Conservation (phyloP, 257 asterid species). For the Solanum lignicaule region DNA sequence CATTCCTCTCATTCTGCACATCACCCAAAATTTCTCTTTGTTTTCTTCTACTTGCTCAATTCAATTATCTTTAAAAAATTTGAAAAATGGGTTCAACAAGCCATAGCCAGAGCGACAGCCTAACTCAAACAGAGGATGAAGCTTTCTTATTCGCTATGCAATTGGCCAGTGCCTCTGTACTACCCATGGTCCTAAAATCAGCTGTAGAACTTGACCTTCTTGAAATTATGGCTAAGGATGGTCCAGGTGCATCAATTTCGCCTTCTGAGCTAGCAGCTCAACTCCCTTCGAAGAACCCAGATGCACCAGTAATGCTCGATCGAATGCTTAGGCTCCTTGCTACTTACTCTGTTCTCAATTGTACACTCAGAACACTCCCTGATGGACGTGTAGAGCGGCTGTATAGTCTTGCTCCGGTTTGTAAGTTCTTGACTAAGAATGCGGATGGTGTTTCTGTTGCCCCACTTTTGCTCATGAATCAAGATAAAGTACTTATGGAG, state of each 20-base stretch:
- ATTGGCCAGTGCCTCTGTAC: constrained; percentile 56
- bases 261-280: constrained; percentile 48
- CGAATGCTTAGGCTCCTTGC: constrained; percentile 72
- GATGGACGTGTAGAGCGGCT: constrained; percentile 44
- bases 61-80: neutral
- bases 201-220: constrained; percentile 68
- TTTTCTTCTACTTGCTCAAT: neutral
- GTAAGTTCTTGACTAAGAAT: constrained; percentile 56
- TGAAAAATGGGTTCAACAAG: constrained; percentile 25
- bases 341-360: constrained; percentile 34
- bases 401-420: constrained; percentile 52
- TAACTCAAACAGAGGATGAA: constrained; percentile 26
- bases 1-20: neutral
- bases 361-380: constrained; percentile 24
- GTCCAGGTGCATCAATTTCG: constrained; percentile 44
- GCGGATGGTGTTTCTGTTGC: constrained; percentile 66
- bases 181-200: constrained; percentile 63
- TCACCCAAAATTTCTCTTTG: neutral
- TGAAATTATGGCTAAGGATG: constrained; percentile 56
- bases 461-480: constrained; percentile 64
- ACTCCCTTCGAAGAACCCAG: constrained; percentile 39
- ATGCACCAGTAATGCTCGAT: constrained; percentile 45
- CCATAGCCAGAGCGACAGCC: neutral
- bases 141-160: constrained; percentile 48
- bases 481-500: constrained; percentile 78